These are phyloP conservation scores for Chaetothyriales sp. DNA, from an alignment of 2,329 filamentous ascomycete species.

Conservation along the genomic window DNA sequence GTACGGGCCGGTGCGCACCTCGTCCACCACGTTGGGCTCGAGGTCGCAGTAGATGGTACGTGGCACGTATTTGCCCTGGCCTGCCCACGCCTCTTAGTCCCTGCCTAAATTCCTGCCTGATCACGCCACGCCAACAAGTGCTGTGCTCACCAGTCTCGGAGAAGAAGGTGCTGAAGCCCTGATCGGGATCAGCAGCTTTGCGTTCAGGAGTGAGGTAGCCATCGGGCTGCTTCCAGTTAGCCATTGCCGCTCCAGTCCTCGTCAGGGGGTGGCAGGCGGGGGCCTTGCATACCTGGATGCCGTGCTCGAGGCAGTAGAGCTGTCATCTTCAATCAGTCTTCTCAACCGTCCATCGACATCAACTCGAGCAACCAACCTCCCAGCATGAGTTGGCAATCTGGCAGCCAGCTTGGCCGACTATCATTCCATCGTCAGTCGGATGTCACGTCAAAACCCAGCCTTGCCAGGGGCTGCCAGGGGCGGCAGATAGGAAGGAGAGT, in stretches of 20 bases:
- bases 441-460: conserved; percentile 9
- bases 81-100: conserved; percentile 34
- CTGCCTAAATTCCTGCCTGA: too few relatives aligned
- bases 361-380: conserved; percentile 61
- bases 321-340: conserved; percentile 34
- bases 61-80: conserved; percentile 96
- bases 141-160: conserved; percentile 86
- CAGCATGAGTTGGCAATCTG: conserved; percentile 99
- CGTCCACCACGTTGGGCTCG: conserved; percentile 98
- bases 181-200: conserved; percentile 81
- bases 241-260: conserved; percentile 5
- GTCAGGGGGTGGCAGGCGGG: too few relatives aligned
- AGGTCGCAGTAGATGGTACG: conserved; percentile 99
- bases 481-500: conserved; percentile 2
- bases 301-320: conserved; percentile 99
- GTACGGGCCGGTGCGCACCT: conserved; percentile 96
- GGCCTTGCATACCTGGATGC: conserved; percentile 68
- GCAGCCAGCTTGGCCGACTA: conserved; percentile 99
- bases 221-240: conserved; percentile 57
- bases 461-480: conserved; percentile 11
- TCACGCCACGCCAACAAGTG: too few relatives aligned
- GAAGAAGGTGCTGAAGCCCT: conserved; percentile 99
- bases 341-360: not conserved
- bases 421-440: conserved; percentile 41
- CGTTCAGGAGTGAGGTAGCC: conserved; percentile 97